These are phyloP conservation scores for Hirsutella rhossiliensis DNA, from an alignment of 2,329 filamentous ascomycete genomes.

Conservation along the genomic window DNA sequence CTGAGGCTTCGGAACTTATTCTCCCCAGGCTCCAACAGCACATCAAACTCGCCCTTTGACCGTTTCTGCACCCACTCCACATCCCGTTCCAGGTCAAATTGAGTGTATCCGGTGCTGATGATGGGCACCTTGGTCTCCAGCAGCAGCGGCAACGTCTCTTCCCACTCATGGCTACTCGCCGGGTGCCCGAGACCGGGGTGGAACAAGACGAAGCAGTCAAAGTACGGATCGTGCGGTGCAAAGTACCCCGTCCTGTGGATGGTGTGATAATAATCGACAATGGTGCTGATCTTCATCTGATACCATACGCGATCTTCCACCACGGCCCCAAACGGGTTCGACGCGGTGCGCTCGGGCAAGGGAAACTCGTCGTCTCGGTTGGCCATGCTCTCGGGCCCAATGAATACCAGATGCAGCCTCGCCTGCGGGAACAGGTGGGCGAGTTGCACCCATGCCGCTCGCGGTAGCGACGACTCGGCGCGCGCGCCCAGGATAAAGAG, in stretches of 20 bases:
- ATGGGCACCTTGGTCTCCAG: slow-evolving; percentile 94
- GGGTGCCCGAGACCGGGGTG: slow-evolving; percentile 94
- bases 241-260: slow-evolving; percentile 86
- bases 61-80: slow-evolving; percentile 81
- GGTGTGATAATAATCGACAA: slow-evolving; percentile 96
- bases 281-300: slow-evolving; percentile 92
- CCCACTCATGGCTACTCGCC: slow-evolving; percentile 87
- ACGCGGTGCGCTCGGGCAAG: slow-evolving; percentile 69
- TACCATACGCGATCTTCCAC: slow-evolving; percentile 83
- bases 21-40: slow-evolving; percentile 84
- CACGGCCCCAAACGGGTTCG: slow-evolving; percentile 87
- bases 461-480: slow-evolving; percentile 91
- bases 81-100: slow-evolving; percentile 88
- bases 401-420: slow-evolving; percentile 85
- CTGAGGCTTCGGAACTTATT: slow-evolving; percentile 86
- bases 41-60: slow-evolving; percentile 79
- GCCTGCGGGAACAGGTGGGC: slow-evolving; percentile 89
- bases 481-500: slow-evolving; percentile 90
- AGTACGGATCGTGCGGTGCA: slow-evolving; percentile 92
- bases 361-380: slow-evolving; percentile 92
- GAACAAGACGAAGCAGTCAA: slow-evolving; percentile 95
- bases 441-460: slow-evolving; percentile 88
- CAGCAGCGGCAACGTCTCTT: slow-evolving; percentile 75
- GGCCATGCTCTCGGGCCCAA: slow-evolving; percentile 90
- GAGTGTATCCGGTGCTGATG: slow-evolving; percentile 90